phyloP scores from a whole-genome alignment of 2,329 filamentous ascomycete species.

The Thielaviopsis populi region DNA sequence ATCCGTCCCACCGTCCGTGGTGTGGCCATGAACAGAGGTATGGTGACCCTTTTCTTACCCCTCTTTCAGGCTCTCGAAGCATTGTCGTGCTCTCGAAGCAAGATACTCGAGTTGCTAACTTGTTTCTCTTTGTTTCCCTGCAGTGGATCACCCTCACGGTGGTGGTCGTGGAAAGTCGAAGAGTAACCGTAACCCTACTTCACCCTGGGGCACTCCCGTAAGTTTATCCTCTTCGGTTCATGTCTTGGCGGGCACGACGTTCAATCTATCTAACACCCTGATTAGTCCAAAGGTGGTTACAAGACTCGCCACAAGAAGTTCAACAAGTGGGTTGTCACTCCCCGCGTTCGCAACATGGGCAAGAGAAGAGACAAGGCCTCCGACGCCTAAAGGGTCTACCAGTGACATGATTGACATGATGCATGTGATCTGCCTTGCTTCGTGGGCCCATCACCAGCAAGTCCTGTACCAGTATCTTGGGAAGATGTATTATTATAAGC shows the following conservation, averaged over 20 bases:
- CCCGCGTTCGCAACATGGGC: conserved; percentile 77
- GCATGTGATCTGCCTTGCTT: background rate
- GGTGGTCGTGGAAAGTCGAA: conserved; percentile 99
- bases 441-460: background rate
- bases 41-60: conserved; percentile 20
- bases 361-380: conserved; percentile 57
- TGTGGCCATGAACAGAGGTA: conserved; percentile 95
- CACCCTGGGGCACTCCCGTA: conserved; percentile 92
- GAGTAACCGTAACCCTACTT: conserved; percentile 89
- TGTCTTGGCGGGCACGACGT: background rate
- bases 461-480: conserved; percentile 15
- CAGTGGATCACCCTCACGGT: conserved; percentile 90
- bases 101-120: conserved; percentile 6
- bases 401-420: background rate
- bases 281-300: conserved; percentile 64
- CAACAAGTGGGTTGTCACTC: conserved; percentile 81
- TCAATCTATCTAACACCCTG: conserved; percentile 21
- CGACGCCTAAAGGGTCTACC: conserved; percentile 8
- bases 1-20: conserved; percentile 91
- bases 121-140: conserved; percentile 11
- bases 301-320: conserved; percentile 85
- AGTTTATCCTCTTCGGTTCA: conserved; percentile 27
- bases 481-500: conserved; percentile 4
- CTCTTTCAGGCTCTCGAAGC: background rate
- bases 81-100: background rate